Conservation (phyloP, 2,329 filamentous ascomycete species). For the Gremmenia infestans region DNA sequence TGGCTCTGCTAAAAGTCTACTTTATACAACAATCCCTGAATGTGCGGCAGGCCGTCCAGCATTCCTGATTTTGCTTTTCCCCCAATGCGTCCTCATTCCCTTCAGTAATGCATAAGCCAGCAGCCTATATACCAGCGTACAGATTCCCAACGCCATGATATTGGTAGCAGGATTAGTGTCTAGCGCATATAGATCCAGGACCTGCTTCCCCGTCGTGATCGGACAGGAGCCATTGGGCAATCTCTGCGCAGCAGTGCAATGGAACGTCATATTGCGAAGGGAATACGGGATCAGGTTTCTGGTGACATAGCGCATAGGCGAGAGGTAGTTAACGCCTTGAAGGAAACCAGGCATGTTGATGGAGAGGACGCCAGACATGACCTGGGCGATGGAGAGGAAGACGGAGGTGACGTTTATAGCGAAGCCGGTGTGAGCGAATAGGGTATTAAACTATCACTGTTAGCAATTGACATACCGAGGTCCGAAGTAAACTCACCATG, state of each 20-base stretch:
- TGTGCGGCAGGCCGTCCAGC: not conserved
- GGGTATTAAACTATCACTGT: conserved; percentile 57
- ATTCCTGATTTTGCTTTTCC: not conserved
- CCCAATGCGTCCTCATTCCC: conserved; percentile 49
- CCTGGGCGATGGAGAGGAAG: conserved; percentile 63
- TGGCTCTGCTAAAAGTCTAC: not conserved
- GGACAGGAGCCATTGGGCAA: conserved; percentile 58
- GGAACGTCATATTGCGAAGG: conserved; percentile 55
- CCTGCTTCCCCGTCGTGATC: conserved; percentile 61
- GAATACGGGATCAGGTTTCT: conserved; percentile 64
- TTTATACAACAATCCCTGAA: not conserved
- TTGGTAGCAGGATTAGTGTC: conserved; percentile 57
- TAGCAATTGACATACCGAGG: not conserved
- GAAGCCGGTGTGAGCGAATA: conserved; percentile 71
- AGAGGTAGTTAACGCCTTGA: conserved; percentile 65
- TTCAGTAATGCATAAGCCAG: conserved; percentile 57
- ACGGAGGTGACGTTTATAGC: conserved; percentile 69
- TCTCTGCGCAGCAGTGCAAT: conserved; percentile 56
- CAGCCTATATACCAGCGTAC: conserved; percentile 60
- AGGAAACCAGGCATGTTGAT: conserved; percentile 64
- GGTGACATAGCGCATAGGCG: conserved; percentile 64
- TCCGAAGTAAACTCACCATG: conserved; percentile 36
- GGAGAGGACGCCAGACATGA: conserved; percentile 67
- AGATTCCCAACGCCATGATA: conserved; percentile 57
- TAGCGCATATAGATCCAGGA: conserved; percentile 62